Conservation (phyloP, 805 yeast species). For the Cyberlindnera nakhonratchasimensis region DNA sequence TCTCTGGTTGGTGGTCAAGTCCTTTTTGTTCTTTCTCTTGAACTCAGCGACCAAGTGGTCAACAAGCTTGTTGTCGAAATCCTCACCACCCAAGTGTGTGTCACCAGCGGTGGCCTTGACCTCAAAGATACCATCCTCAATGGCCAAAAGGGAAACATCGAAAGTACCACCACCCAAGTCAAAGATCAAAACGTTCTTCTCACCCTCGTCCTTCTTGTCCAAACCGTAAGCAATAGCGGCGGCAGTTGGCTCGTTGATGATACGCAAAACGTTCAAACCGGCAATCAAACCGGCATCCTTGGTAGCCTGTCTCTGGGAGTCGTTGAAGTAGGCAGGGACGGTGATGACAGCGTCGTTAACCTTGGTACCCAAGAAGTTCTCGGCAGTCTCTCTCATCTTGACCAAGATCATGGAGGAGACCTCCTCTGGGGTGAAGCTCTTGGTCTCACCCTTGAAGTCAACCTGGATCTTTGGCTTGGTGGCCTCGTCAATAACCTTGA, state of each 20-base stretch:
- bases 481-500: constrained; percentile 67
- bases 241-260: constrained; percentile 25
- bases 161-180: constrained; percentile 98
- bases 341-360: constrained; percentile 86
- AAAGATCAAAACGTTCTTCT: constrained; percentile 85
- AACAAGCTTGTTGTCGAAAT: constrained; percentile 65
- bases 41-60: constrained; percentile 90
- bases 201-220: constrained; percentile 70
- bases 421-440: constrained; percentile 91
- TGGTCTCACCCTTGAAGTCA: constrained; percentile 67
- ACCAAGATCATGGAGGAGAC: constrained; percentile 87
- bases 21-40: constrained; percentile 97
- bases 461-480: constrained; percentile 71
- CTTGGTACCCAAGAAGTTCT: constrained; percentile 77
- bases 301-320: constrained; percentile 24
- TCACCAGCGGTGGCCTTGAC: constrained; percentile 77
- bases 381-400: constrained; percentile 92
- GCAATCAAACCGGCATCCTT: constrained; percentile 23
- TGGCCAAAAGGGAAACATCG: constrained; percentile 88
- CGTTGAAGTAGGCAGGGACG: constrained; percentile 25
- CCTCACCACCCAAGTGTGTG: constrained; percentile 25
- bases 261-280: constrained; percentile 24
- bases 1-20: constrained; percentile 87
- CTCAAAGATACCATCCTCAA: constrained; percentile 95
- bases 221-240: constrained; percentile 67